Evolutionary conservation across 306 rosid species (phyloP).

Genomic region (Acacia crassicarpa): DNA sequence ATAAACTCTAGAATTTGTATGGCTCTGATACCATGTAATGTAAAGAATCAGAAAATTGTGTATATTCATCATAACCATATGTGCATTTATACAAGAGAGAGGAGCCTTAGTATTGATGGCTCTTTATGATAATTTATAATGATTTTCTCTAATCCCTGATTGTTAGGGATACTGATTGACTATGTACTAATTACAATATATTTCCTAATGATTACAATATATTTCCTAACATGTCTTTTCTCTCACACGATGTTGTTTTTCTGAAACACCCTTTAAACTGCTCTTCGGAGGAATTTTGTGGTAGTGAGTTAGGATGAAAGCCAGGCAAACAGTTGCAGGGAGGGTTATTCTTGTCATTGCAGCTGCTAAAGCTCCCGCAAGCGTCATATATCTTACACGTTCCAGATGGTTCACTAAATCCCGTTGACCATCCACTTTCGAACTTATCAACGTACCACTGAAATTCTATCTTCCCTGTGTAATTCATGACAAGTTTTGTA

Average conservation of each 20-base stretch:
- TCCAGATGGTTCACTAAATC: conserved; percentile 3
- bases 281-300: background rate
- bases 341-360: background rate
- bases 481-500: conserved; percentile 29
- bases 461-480: conserved; percentile 9
- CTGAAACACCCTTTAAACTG: conserved; percentile 31
- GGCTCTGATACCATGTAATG: too few species aligned
- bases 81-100: too few species aligned
- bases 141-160: too few species aligned
- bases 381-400: conserved; percentile 7
- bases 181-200: too few species aligned
- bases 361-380: conserved; percentile 45
- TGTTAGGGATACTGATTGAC: too few species aligned
- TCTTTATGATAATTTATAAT: too few species aligned
- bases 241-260: background rate
- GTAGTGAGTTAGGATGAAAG: background rate
- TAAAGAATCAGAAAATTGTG: too few species aligned
- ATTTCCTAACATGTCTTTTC: too few species aligned
- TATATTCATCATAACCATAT: too few species aligned
- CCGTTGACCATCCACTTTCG: background rate
- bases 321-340: conserved; percentile 54
- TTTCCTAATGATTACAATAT: too few species aligned
- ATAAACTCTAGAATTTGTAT: too few species aligned
- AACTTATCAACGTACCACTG: accelerated
- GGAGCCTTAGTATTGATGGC: too few species aligned